A percentile compares a stretch with the other conserved stretches of the same genome.
Conservation (phyloP, 1,139 yeast species). For the Sugiyamaella grinbergsii region DNA sequence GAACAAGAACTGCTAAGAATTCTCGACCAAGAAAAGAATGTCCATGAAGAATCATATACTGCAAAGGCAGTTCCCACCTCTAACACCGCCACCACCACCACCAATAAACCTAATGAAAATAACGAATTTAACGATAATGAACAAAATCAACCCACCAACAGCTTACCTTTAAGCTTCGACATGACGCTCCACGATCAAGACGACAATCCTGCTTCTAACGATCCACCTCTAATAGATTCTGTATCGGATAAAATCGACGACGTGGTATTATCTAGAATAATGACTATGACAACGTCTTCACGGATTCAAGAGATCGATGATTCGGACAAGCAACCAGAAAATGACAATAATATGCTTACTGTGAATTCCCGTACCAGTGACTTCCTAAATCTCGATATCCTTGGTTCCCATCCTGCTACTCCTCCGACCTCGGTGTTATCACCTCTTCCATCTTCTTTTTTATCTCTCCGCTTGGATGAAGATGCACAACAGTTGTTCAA, state of each 20-base stretch:
- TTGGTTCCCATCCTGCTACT: conserved; percentile 9
- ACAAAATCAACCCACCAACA: neutral
- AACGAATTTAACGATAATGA: conserved; percentile 6
- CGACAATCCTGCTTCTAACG: conserved; percentile 5
- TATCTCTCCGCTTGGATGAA: conserved; percentile 43
- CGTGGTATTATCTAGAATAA: conserved; percentile 9
- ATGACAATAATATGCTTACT: neutral
- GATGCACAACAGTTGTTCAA: conserved; percentile 58
- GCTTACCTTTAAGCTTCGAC: neutral
- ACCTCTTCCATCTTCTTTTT: conserved; percentile 25
- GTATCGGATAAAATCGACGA: conserved; percentile 13
- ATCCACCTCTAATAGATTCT: conserved; percentile 6
- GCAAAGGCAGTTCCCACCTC: neutral
- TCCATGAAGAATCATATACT: neutral
- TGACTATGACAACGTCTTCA: neutral
- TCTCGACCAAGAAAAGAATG: conserved; percentile 8
- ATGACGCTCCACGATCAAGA: conserved; percentile 6
- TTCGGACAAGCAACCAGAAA: neutral
- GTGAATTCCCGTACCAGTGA: conserved; percentile 1
- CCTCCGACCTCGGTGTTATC: conserved; percentile 19
- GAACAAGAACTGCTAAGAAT: conserved; percentile 15
- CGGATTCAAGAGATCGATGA: conserved; percentile 11
- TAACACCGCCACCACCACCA: neutral
- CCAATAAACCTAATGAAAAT: conserved; percentile 9
- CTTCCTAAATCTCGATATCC: conserved; percentile 12